Conservation (phyloP, 305 asterid species). For the Fraxinus ornus region DNA sequence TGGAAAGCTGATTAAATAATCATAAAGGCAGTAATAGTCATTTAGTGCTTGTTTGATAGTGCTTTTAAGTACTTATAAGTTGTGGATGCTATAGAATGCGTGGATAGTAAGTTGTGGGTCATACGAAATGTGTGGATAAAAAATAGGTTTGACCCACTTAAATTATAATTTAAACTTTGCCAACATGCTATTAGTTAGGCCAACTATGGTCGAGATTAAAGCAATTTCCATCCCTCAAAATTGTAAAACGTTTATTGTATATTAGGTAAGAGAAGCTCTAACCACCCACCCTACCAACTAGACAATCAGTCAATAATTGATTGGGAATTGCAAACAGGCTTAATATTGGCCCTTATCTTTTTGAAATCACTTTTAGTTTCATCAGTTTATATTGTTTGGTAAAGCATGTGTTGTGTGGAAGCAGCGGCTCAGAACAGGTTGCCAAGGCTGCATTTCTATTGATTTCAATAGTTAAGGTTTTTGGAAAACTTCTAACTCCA, state of each 20-base stretch:
- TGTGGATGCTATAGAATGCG: background rate
- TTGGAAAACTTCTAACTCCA: background rate
- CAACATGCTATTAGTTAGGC: background rate
- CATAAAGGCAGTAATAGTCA: background rate
- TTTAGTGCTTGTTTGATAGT: too few relatives aligned
- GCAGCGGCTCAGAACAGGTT: background rate
- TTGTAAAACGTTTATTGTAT: background rate
- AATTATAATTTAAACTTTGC: background rate
- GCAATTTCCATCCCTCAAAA: background rate
- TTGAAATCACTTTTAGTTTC: background rate
- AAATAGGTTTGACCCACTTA: background rate
- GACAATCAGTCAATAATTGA: background rate
- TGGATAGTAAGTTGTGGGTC: background rate
- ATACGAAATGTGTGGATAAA: background rate
- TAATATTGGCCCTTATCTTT: background rate
- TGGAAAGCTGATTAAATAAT: background rate
- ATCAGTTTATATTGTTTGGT: background rate
- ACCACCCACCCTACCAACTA: slow-evolving; percentile 7
- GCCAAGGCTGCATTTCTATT: background rate
- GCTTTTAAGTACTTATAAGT: background rate
- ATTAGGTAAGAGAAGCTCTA: background rate
- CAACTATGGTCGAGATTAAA: background rate
- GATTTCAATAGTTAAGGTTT: background rate
- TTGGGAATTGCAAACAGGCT: background rate
- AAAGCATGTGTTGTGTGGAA: background rate